Evolutionary conservation across 1,139 yeast species (phyloP).

Genomic region (Candida neerlandica): DNA sequence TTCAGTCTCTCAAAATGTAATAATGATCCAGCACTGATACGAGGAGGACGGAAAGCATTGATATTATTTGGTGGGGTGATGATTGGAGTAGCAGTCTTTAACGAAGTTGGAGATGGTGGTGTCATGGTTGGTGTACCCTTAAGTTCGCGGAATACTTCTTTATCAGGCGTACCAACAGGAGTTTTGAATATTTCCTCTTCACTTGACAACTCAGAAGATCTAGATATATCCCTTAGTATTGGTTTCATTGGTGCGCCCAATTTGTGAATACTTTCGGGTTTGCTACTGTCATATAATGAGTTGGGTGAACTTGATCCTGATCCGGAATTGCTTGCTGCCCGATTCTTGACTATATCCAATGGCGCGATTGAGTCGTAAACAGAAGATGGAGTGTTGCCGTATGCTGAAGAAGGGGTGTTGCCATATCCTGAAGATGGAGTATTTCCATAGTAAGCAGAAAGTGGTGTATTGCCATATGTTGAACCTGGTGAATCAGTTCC

Average conservation of each 20-base stretch:
- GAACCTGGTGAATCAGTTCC: constrained; percentile 2
- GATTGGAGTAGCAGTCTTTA: constrained; percentile 5
- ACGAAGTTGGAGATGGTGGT: constrained; percentile 4
- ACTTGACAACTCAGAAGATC: constrained; percentile 7
- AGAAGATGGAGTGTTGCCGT: background rate
- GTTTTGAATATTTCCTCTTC: constrained; percentile 7
- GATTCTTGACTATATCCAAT: constrained; percentile 1
- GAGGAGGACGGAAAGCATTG: constrained; percentile 3
- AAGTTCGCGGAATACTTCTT: constrained; percentile 5
- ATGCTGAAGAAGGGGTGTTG: background rate
- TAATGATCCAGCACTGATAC: constrained; percentile 8
- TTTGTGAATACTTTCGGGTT: background rate
- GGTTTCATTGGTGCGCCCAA: constrained; percentile 9
- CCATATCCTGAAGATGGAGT: background rate
- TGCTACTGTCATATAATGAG: background rate
- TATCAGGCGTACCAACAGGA: constrained; percentile 10
- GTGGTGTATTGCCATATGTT: background rate
- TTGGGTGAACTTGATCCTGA: constrained; percentile 2
- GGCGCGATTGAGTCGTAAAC: background rate
- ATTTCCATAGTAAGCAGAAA: background rate
- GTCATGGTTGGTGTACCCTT: constrained; percentile 6
- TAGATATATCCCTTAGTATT: constrained; percentile 6
- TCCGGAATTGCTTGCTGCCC: background rate
- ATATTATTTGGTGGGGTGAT: constrained; percentile 6
- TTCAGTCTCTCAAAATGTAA: constrained; percentile 8